phyloP scores from a whole-genome alignment of 2,329 filamentous ascomycete species.

The Fusarium fracticaudum region DNA sequence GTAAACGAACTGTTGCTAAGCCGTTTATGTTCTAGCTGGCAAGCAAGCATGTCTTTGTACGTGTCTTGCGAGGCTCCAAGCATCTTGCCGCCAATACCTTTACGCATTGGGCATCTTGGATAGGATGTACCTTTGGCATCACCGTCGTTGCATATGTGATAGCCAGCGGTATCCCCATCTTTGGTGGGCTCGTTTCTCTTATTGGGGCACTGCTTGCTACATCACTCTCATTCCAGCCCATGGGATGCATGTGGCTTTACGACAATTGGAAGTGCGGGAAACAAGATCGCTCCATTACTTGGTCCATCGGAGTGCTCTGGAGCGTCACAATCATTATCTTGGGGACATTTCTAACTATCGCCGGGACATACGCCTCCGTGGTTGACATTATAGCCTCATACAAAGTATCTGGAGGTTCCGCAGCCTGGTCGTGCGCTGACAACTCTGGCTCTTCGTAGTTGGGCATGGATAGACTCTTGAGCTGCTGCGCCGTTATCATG shows the following conservation, averaged over 20 bases:
- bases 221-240: conserved; percentile 39
- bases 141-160: conserved; percentile 41
- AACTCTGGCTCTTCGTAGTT: conserved; percentile 48
- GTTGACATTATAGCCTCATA: conserved; percentile 49
- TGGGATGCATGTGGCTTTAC: conserved; percentile 44
- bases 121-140: conserved; percentile 40
- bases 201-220: conserved; percentile 42
- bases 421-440: conserved; percentile 54
- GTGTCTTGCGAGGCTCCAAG: conserved; percentile 38
- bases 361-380: conserved; percentile 56
- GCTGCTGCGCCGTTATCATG: rapidly evolving
- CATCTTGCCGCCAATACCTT: conserved; percentile 42
- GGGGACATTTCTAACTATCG: conserved; percentile 52
- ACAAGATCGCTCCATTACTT: neutral
- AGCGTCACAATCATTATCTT: neutral
- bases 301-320: conserved; percentile 7
- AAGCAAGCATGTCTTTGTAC: conserved; percentile 4
- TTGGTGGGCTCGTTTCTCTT: conserved; percentile 38
- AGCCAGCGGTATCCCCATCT: conserved; percentile 30
- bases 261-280: conserved; percentile 34
- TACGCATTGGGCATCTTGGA: conserved; percentile 45
- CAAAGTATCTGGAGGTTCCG: conserved; percentile 45
- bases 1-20: neutral
- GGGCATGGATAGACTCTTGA: rapidly evolving
- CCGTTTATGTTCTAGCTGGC: neutral